Conservation (phyloP, 306 rosid species). For the Lathyrus sativus region DNA sequence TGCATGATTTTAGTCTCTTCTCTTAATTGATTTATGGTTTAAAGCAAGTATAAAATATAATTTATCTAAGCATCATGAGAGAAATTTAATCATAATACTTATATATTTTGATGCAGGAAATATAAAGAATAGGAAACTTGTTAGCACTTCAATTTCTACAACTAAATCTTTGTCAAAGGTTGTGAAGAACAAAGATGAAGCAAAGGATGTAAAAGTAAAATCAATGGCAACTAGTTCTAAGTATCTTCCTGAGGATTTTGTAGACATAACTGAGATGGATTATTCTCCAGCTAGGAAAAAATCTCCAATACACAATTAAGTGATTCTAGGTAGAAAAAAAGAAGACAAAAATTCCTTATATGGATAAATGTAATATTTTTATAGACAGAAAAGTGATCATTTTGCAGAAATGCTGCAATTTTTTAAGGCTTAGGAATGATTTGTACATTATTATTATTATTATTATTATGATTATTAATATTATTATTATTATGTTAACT, state of each 20-base stretch:
- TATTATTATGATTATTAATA: slow-evolving; percentile 31
- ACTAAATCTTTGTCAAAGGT: slow-evolving; percentile 54
- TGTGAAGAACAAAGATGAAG: slow-evolving; percentile 46
- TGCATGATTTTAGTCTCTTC: slow-evolving; percentile 25
- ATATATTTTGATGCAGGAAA: slow-evolving; percentile 67
- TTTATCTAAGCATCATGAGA: slow-evolving; percentile 1
- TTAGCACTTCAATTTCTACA: slow-evolving; percentile 51
- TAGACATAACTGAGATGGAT: slow-evolving; percentile 82
- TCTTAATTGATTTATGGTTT: slow-evolving; percentile 2
- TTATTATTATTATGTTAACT: slow-evolving; percentile 34
- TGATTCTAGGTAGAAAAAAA: slow-evolving; percentile 36
- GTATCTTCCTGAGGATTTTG: slow-evolving; percentile 34
- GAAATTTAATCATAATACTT: slow-evolving; percentile 16
- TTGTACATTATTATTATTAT: slow-evolving; percentile 52
- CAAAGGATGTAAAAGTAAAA: slow-evolving; percentile 36
- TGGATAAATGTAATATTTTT: slow-evolving; percentile 26
- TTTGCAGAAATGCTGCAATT: slow-evolving; percentile 72
- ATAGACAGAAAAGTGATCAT: slow-evolving; percentile 45
- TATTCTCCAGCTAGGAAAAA: slow-evolving; percentile 84
- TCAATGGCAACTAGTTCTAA: slow-evolving; percentile 35
- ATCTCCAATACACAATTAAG: slow-evolving; percentile 76
- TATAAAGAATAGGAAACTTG: slow-evolving; percentile 66
- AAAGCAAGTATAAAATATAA: slow-evolving; percentile 9
- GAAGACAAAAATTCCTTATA: slow-evolving; percentile 18
- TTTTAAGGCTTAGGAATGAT: slow-evolving; percentile 60